phyloP scores from a whole-genome alignment of 169 alveolate species.

The Plasmodium fragile region DNA sequence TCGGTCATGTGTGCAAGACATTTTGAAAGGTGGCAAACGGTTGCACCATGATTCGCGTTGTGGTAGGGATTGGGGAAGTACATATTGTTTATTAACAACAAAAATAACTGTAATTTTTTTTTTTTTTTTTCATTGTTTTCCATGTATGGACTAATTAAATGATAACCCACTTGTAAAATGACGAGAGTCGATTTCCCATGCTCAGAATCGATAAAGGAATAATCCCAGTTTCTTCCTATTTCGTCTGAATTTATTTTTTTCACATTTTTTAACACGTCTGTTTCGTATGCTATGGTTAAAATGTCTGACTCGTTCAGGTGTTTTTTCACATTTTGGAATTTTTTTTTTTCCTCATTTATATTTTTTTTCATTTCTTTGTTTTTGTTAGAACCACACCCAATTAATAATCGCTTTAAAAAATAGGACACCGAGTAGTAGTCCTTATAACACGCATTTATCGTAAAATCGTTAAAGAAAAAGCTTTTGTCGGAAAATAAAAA shows the following conservation, averaged over 20 bases:
- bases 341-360: conserved; percentile 8
- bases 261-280: conserved; percentile 61
- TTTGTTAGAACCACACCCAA: conserved; percentile 15
- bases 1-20: conserved; percentile 74
- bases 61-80: conserved; percentile 87
- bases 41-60: conserved; percentile 87
- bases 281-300: conserved; percentile 60
- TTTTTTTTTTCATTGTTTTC: conserved; percentile 70
- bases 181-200: conserved; percentile 71
- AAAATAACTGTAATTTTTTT: conserved; percentile 62
- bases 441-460: conserved; percentile 61
- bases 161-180: conserved; percentile 66
- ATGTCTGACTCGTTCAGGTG: conserved; percentile 61
- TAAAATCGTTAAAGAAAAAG: conserved; percentile 59
- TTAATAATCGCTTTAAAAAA: conserved; percentile 57
- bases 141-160: conserved; percentile 61
- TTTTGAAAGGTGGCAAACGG: conserved; percentile 77
- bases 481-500: conserved; percentile 57
- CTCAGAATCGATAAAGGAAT: conserved; percentile 74
- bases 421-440: conserved; percentile 47
- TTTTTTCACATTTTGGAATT: conserved; percentile 24
- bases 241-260: conserved; percentile 71
- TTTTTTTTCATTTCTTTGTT: background rate
- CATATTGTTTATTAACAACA: conserved; percentile 76
- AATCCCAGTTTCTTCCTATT: conserved; percentile 76